These are phyloP conservation scores for Neopestalotiopsis sp. DNA, from an alignment of 2,329 filamentous ascomycete species.

Conservation along the genomic window DNA sequence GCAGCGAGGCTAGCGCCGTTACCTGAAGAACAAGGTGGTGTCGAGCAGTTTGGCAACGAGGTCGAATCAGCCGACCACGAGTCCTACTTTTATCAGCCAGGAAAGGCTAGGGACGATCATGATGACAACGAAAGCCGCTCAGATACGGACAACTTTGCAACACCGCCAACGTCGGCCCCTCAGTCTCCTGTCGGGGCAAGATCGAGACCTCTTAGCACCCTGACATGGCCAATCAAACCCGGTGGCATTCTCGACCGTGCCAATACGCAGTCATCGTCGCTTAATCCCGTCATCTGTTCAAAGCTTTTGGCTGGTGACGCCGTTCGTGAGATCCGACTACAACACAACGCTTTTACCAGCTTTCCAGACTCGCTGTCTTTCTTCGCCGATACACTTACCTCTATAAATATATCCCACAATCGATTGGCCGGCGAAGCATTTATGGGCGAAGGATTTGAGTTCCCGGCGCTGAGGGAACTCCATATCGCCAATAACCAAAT, in stretches of 20 bases:
- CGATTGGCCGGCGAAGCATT: constrained; percentile 69
- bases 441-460: constrained; percentile 67
- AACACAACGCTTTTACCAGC: constrained; percentile 75
- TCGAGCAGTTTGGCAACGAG: constrained; percentile 31
- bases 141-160: constrained; percentile 62
- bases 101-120: constrained; percentile 14
- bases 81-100: constrained; percentile 33
- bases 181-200: constrained; percentile 54
- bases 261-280: constrained; percentile 64
- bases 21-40: constrained; percentile 31
- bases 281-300: constrained; percentile 63
- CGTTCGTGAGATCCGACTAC: constrained; percentile 67
- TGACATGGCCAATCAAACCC: constrained; percentile 59
- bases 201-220: constrained; percentile 51
- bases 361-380: constrained; percentile 75
- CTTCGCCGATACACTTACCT: constrained; percentile 72
- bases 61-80: constrained; percentile 30
- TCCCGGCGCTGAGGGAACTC: constrained; percentile 78
- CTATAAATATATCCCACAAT: constrained; percentile 78
- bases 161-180: constrained; percentile 59
- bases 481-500: constrained; percentile 78
- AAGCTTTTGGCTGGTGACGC: constrained; percentile 57
- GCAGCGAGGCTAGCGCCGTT: constrained; percentile 68
- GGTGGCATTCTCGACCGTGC: constrained; percentile 74
- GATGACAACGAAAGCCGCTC: constrained; percentile 48